Base-by-base conservation (phyloP, 1,284 basidiomycete genomes). In the Fomes fomentarius region DNA sequence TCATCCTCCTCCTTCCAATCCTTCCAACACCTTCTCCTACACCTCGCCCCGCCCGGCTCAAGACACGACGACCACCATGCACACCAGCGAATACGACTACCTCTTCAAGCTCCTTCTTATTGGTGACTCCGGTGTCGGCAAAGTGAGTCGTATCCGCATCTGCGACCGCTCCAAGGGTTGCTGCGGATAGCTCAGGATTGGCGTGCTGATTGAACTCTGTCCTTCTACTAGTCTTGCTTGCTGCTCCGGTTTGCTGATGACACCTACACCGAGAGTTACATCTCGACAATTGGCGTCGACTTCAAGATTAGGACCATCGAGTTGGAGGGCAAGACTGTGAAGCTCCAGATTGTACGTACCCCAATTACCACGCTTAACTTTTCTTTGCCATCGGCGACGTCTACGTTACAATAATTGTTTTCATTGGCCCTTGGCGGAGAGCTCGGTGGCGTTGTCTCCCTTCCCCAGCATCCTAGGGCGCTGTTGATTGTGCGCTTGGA, bases 241-340 rank as follows among this genome's bases (percentile, higher is more conserved):
- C 87, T 99, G 53, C 85, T 99, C 56, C 94, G 97, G 71, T 99
- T 99, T 73, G 96, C 96, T 67, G 97, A 99, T 76, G 97, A 99
- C 75, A 96, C 96, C 55, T 99, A 98, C 82, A 99, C 97, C 52
- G 96, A 98, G 75, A 95, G 92, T 69, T 99, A 98, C 78, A 98
- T 99, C 75, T 94, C 91, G 62, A 99, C 96, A 26, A 99, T 99
- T 75, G 96, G 96, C 63, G 94, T 99, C 57, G 97, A 99, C 81
- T 99, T 99, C 82, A 99, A 99, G 90, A 99, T 99, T 79, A 85
- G 97, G 66, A 99, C 97, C 44, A 98, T 99, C 73, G 97, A 99
- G 76, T 84, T 99, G 51, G 97, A 99, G 74, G 96, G 96, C 63
- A 99, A 98, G 92, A 98, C 94, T 1, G 94, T 99, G 69, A 99